phyloP scores from a whole-genome alignment of 305 asterid species.

The Fraxinus sp. region DNA sequence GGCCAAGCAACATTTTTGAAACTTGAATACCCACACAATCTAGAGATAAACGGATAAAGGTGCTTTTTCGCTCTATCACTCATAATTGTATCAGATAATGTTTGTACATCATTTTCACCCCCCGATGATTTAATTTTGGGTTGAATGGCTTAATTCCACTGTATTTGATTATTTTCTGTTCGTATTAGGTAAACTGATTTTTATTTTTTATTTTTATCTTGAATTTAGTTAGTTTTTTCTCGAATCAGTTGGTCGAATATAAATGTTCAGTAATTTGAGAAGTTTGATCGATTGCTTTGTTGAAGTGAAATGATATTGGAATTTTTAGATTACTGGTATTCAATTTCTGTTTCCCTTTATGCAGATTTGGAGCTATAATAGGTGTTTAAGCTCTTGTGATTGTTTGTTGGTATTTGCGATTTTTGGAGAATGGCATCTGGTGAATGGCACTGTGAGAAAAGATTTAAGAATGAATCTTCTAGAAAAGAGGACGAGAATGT shows the following conservation, averaged over 20 bases:
- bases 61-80: neutral
- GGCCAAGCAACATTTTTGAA: no score
- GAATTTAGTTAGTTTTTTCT: neutral
- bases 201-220: neutral
- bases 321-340: neutral
- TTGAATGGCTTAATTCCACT: neutral
- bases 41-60: neutral
- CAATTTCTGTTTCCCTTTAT: neutral
- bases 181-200: neutral
- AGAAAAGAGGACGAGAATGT: slow-evolving; percentile 42
- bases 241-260: neutral
- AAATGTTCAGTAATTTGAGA: neutral
- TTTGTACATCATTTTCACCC: neutral
- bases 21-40: neutral
- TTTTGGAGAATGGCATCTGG: slow-evolving; percentile 47
- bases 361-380: slow-evolving; percentile 29
- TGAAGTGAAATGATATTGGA: neutral
- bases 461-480: slow-evolving; percentile 56
- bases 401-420: neutral
- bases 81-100: neutral
- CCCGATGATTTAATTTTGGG: neutral
- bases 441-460: slow-evolving; percentile 67
- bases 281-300: no score
- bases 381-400: slow-evolving; percentile 19
- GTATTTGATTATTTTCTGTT: neutral